These are phyloP conservation scores for Amylostereum areolatum DNA, from an alignment of 1,284 basidiomycete species.

Conservation along the genomic window DNA sequence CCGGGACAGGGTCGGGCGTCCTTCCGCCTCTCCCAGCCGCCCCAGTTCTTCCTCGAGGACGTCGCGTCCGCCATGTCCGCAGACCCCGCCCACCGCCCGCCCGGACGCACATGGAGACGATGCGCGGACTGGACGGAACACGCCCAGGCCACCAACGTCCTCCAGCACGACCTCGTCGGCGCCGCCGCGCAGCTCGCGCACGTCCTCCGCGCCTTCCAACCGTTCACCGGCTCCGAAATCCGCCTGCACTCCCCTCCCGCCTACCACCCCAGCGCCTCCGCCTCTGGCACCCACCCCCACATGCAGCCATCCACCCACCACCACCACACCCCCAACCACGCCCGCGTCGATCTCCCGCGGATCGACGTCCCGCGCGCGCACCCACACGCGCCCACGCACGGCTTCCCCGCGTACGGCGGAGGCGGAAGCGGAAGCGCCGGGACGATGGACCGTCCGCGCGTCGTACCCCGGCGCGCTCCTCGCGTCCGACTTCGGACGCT, in stretches of 20 bases:
- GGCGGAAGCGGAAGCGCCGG: no score
- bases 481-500: no score
- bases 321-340: no score
- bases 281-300: no score
- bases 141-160: constrained; percentile 57
- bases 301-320: no score
- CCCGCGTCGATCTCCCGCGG: no score
- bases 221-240: constrained; percentile 31
- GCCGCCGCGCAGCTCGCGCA: constrained; percentile 56
- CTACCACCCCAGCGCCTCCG: constrained; percentile 6
- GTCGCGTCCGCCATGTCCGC: constrained; percentile 19
- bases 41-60: constrained; percentile 61
- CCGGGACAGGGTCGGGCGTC: constrained; percentile 54
- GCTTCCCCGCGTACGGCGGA: no score
- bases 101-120: constrained; percentile 50
- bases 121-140: constrained; percentile 77
- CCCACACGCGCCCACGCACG: constrained; percentile 1
- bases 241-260: constrained; percentile 28
- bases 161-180: constrained; percentile 64
- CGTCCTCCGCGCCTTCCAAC: constrained; percentile 45
- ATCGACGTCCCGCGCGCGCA: not conserved
- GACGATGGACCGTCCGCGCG: no score
- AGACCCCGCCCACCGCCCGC: constrained; percentile 21
- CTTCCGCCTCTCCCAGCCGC: constrained; percentile 59
- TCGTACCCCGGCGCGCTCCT: no score